These are phyloP conservation scores for Xylaria polymorpha DNA, from an alignment of 2,329 filamentous ascomycete species.

Conservation along the genomic window DNA sequence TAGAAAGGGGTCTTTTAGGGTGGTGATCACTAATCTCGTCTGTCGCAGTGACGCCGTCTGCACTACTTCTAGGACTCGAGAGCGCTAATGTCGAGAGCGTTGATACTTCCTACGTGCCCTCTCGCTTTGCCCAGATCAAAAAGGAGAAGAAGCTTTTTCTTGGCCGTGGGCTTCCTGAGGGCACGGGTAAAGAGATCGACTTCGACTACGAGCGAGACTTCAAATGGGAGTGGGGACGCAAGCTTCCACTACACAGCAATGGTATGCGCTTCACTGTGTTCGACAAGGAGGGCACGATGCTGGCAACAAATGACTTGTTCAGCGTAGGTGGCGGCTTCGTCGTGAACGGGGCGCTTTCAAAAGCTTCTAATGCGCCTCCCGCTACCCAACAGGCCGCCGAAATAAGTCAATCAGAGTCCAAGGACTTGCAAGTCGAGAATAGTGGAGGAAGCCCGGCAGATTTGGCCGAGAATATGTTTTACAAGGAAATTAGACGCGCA, in stretches of 20 bases:
- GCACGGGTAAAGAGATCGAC: constrained; percentile 58
- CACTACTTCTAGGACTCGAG: constrained; percentile 62
- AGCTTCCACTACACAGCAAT: constrained; percentile 64
- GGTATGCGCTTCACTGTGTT: constrained; percentile 65
- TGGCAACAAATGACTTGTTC: constrained; percentile 63
- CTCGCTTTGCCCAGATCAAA: constrained; percentile 60
- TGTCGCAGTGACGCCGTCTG: constrained; percentile 58
- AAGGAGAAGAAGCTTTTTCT: constrained; percentile 57
- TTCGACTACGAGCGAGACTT: constrained; percentile 63
- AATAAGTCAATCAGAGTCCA: constrained; percentile 34
- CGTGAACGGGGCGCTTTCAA: constrained; percentile 62
- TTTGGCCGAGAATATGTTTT: constrained; percentile 63
- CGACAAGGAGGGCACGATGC: constrained; percentile 58
- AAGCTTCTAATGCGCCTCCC: constrained; percentile 49
- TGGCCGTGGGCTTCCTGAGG: constrained; percentile 55
- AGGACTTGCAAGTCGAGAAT: constrained; percentile 43
- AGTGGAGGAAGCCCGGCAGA: constrained; percentile 57
- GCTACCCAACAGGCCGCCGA: constrained; percentile 32
- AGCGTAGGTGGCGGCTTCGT: constrained; percentile 65
- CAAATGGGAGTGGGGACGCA: constrained; percentile 63
- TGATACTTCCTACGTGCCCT: constrained; percentile 61
- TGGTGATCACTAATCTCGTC: neutral
- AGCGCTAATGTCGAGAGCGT: constrained; percentile 62
- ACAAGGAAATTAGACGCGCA: constrained; percentile 61
- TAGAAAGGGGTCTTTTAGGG: neutral